phyloP scores from a whole-genome alignment of 2,329 filamentous ascomycete species.

The Claviceps quebecensis region DNA sequence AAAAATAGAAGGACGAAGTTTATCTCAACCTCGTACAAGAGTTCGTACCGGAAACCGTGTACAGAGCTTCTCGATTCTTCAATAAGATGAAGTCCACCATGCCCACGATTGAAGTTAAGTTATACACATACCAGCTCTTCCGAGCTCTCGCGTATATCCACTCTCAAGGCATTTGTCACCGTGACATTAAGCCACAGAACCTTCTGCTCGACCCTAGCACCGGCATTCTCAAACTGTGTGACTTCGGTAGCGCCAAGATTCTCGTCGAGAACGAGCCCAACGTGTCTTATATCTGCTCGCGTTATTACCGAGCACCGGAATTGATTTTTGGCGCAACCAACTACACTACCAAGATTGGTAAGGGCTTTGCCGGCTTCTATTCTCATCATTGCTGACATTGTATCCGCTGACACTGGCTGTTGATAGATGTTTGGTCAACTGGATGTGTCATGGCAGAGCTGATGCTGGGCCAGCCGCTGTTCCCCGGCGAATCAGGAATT shows the following conservation, averaged over 20 bases:
- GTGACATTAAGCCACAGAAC: constrained; percentile 99
- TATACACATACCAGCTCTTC: constrained; percentile 99
- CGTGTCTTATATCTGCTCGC: constrained; percentile 97
- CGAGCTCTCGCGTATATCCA: constrained; percentile 96
- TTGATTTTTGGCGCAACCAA: constrained; percentile 98
- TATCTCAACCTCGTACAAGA: constrained; percentile 97
- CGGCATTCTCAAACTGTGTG: constrained; percentile 90
- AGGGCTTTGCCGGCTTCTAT: constrained; percentile 17
- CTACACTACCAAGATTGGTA: constrained; percentile 99
- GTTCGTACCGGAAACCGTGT: constrained; percentile 96
- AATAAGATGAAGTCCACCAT: constrained; percentile 99
- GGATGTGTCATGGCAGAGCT: constrained; percentile 98
- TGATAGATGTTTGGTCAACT: constrained; percentile 92
- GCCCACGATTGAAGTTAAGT: constrained; percentile 96
- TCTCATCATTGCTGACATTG: background rate
- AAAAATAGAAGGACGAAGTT: constrained; percentile 77
- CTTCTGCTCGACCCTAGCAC: constrained; percentile 82
- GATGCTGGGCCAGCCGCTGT: constrained; percentile 95
- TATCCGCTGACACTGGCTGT: constrained; percentile 16
- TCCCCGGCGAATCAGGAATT: constrained; percentile 96
- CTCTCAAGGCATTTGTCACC: constrained; percentile 96
- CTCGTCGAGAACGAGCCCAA: constrained; percentile 97
- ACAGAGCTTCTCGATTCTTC: constrained; percentile 95
- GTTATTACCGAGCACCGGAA: constrained; percentile 96
- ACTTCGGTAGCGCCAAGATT: constrained; percentile 98